Percentiles rank a stretch among this genome's conserved stretches.
These are phyloP conservation scores for Tetrahymena malaccensis DNA, from an alignment of 73 alveolate species.

Conservation along the genomic window DNA sequence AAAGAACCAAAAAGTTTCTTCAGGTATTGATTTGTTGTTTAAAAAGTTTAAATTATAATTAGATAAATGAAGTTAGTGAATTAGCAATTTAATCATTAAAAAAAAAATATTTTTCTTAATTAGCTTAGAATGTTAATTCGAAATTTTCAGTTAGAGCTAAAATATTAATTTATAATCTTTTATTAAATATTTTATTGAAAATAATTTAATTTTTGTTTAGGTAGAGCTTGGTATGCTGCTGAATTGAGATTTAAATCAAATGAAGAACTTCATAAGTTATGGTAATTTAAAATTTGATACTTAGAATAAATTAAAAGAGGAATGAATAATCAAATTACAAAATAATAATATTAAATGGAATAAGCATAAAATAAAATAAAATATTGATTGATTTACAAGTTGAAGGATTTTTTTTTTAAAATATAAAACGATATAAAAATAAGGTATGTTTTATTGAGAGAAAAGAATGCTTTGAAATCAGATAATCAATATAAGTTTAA, in stretches of 20 bases:
- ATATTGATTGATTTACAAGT: not conserved
- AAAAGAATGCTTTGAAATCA: constrained; percentile 58
- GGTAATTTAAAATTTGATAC: constrained; percentile 23
- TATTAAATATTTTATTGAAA: not conserved
- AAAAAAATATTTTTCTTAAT: too few relatives aligned
- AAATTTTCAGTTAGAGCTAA: too few relatives aligned
- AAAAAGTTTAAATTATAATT: not conserved
- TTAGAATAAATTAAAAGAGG: not conserved
- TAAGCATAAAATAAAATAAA: not conserved
- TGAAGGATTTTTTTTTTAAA: not conserved
- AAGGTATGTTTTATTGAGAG: constrained; percentile 64
- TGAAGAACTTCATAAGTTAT: constrained; percentile 64
- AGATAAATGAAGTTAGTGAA: too few relatives aligned
- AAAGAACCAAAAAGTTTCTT: not conserved
- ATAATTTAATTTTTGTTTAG: not conserved
- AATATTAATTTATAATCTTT: not conserved
- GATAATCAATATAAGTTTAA: constrained; percentile 33
- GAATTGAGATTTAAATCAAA: constrained; percentile 66
- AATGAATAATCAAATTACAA: not conserved
- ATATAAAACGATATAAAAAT: not conserved
- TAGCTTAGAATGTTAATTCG: not conserved
- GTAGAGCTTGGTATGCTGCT: constrained; percentile 70
- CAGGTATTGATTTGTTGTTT: not conserved
- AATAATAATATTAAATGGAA: not conserved
- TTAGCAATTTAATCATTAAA: not conserved